Evolutionary conservation across 2,329 filamentous ascomycete species (phyloP), one percentile per base, ranked within the genome.

Genomic region (Phaeomoniella chlamydospora): DNA sequence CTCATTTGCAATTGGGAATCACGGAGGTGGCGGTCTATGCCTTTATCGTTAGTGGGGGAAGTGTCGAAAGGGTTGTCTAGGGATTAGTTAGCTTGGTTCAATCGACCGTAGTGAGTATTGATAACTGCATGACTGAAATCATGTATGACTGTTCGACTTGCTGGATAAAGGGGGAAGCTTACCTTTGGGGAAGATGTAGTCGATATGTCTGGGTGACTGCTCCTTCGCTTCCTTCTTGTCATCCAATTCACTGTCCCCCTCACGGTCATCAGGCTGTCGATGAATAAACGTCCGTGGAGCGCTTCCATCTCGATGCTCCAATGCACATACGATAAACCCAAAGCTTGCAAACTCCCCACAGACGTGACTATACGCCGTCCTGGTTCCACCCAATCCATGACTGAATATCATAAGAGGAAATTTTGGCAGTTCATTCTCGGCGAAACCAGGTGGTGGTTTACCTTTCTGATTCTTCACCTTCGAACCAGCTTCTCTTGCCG

Each of bases 261-360:
- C 53, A 3, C 52, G 56, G 14, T 58, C 46, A 33, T 58, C 57
- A 0, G 62, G 59, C 32, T 76, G 9, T 26, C 22, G 62, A 44
- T 77, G 79, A 38, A 80, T 63, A 40, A 69, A 72, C 0, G 70
- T 72, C 33, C 74, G 58, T 3, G 75, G 72, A 3, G 72, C 73
- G 37, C 69, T 74, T 1, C 76, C 75, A 48, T 80, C 75, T 17
- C 75, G 56, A 49, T 80, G 75, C 52, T 81, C 75, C 15, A 80
- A 48, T 0, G 74, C 72, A 19, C 74, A 67, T 0, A 80, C 73
- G 1, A 80, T 59, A 44, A 79, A 77, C 0, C 75, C 74, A 43
- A 77, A 74, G 47, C 71, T 76, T 0, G 74, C 75, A 43, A 80
- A 70, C 43, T 80, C 74, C 5, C 74, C 72, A 43, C 74, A 80